Evolutionary conservation across 2,329 filamentous ascomycete species (phyloP), one percentile per base, ranked within the genome.

Genomic region (Penicillium concentricum): DNA sequence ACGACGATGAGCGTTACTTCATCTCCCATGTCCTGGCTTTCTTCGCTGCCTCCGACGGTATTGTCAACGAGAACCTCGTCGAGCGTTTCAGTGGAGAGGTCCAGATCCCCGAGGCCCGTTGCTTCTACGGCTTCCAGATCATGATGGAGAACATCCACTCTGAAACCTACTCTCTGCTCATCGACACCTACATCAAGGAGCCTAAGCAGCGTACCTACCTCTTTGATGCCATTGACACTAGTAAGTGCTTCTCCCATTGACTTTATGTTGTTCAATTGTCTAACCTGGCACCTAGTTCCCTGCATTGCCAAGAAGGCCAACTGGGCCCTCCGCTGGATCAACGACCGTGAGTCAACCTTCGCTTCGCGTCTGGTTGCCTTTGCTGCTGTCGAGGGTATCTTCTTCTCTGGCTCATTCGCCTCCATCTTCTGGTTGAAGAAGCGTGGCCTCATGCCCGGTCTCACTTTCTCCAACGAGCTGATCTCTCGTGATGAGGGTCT

Each of bases 61-160:
- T 99, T 66, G 94, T 99, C 83, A 99, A 99, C 76, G 94, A 99
- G 85, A 99, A 99, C 83, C 84, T 99, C 24, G 87, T 99, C 59
- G 92, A 97, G 85, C 91, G 94, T 62, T 99, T 99, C 87, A 96
- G 91, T 71, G 88, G 86, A 64, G 94, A 99, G 79, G 93, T 99
- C 30, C 94, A 99, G 81, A 87, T 97, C 57, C 93, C 94, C 12
- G 94, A 99, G 81, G 94, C 94, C 63, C 92, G 94, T 71, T 99
- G 94, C 87, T 99, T 99, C 85, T 99, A 99, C 78, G 94, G 94
- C 64, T 99, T 99, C 86, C 94, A 99, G 82, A 97, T 97, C 82
- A 99, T 99, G 94, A 97, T 99, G 91, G 94, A 99, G 84, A 99
- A 99, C 82, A 96, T 99, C 72, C 94, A 99, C 85, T 97, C 94